Evolutionary conservation across 164 flowering plant genomes (phyloP).

Genomic region (Annona squamosa): DNA sequence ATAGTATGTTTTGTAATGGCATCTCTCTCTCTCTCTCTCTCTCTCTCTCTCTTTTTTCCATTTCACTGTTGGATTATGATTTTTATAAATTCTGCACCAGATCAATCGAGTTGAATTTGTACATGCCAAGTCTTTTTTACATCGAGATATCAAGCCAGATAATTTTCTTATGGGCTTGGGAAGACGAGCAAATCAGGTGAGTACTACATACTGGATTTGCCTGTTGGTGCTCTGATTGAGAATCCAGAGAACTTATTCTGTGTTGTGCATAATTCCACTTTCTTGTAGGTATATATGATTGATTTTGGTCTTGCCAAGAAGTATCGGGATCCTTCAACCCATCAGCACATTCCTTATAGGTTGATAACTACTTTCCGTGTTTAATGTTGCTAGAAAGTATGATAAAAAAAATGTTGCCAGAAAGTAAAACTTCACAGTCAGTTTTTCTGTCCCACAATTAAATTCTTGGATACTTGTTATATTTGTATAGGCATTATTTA

Average conservation of each 20-base stretch:
- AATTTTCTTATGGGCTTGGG: conserved; percentile 91
- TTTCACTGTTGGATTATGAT: neutral
- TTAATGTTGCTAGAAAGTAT: neutral
- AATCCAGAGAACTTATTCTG: neutral
- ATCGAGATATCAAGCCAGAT: conserved; percentile 90
- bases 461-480: too few species aligned
- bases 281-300: conserved; percentile 41
- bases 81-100: conserved; percentile 22
- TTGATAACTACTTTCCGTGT: conserved; percentile 13
- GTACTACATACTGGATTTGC: neutral
- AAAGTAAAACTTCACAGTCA: too few species aligned
- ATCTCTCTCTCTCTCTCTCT: too few species aligned
- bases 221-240: neutral
- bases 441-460: too few species aligned
- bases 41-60: neutral
- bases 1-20: neutral
- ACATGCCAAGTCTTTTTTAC: conserved; percentile 75
- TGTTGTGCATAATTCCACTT: conserved; percentile 4
- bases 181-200: conserved; percentile 83
- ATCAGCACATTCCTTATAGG: conserved; percentile 85
- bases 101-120: conserved; percentile 84
- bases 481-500: too few species aligned
- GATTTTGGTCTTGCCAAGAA: conserved; percentile 66
- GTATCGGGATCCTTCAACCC: conserved; percentile 51
- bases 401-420: neutral